phyloP scores from a whole-genome alignment of 306 rosid species.

The Boehmeria nivea region DNA sequence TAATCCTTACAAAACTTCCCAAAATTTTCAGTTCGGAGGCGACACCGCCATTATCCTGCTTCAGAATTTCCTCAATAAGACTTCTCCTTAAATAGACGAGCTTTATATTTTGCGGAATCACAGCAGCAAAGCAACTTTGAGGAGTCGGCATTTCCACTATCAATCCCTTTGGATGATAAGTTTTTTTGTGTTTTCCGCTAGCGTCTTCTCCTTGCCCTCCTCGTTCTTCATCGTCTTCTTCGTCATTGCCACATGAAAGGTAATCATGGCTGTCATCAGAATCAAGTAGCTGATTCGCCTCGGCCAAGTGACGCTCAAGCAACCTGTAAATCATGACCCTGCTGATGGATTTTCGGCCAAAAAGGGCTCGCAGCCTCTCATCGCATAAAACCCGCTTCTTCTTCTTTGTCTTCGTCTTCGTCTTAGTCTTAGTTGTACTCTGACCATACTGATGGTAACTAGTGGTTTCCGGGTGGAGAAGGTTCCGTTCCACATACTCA shows the following conservation, averaged over 20 bases:
- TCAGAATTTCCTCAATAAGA: slow-evolving; percentile 51
- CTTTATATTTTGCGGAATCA: slow-evolving; percentile 54
- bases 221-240: slow-evolving; percentile 15
- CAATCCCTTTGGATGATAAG: slow-evolving; percentile 18
- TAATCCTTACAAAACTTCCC: slow-evolving; percentile 74
- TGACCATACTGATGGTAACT: not conserved
- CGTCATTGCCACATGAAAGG: slow-evolving; percentile 26
- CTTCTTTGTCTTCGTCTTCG: slow-evolving; percentile 43
- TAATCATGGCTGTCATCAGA: slow-evolving; percentile 32
- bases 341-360: slow-evolving; percentile 59
- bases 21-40: slow-evolving; percentile 55
- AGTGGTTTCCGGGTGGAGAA: slow-evolving; percentile 28
- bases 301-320: slow-evolving; percentile 62
- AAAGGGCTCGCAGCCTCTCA: slow-evolving; percentile 44
- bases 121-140: slow-evolving; percentile 61
- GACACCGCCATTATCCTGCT: slow-evolving; percentile 27
- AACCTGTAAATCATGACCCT: slow-evolving; percentile 48
- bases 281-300: slow-evolving; percentile 24
- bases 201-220: slow-evolving; percentile 8
- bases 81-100: slow-evolving; percentile 62
- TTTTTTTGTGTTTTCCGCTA: slow-evolving; percentile 21
- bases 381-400: slow-evolving; percentile 70
- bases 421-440: slow-evolving; percentile 6
- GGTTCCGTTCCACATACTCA: slow-evolving; percentile 44
- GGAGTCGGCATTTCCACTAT: slow-evolving; percentile 28